Conservation (phyloP, 495 filamentous ascomycete genomes). For the Alectoria sarmentosa region DNA sequence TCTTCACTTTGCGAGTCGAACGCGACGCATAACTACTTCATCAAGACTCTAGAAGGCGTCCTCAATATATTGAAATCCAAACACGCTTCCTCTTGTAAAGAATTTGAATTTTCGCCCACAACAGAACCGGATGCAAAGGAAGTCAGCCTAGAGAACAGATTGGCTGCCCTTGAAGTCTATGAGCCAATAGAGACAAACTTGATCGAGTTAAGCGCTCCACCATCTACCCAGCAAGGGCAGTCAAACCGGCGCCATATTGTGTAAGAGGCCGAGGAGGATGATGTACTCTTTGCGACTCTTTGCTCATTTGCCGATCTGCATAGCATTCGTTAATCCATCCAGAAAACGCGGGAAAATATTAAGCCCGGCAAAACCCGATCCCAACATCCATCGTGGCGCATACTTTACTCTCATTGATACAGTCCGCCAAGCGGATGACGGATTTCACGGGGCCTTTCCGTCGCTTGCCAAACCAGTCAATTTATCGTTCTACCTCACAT, state of each 20-base stretch:
- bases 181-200: slow-evolving; percentile 28
- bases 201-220: background rate
- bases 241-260: slow-evolving; percentile 17
- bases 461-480: too few species aligned
- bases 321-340: too few species aligned
- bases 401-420: too few species aligned
- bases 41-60: slow-evolving; percentile 28
- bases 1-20: background rate
- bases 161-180: slow-evolving; percentile 32
- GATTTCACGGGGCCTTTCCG: too few species aligned
- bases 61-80: slow-evolving; percentile 28
- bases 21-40: slow-evolving; percentile 31
- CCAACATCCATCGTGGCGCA: too few species aligned
- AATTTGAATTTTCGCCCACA: background rate
- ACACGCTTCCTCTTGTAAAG: slow-evolving; percentile 10
- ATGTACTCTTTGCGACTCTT: too few species aligned
- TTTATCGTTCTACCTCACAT: too few species aligned
- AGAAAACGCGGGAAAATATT: too few species aligned
- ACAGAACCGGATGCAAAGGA: background rate
- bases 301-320: too few species aligned
- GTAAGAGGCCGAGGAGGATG: too few species aligned
- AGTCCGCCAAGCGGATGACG: too few species aligned
- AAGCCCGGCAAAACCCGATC: too few species aligned
- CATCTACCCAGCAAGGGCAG: background rate
- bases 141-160: slow-evolving; percentile 25